Evolutionary conservation across 495 filamentous ascomycete species (phyloP), one percentile per base, ranked within the genome.

Genomic region (Sordaria brevicollis): DNA sequence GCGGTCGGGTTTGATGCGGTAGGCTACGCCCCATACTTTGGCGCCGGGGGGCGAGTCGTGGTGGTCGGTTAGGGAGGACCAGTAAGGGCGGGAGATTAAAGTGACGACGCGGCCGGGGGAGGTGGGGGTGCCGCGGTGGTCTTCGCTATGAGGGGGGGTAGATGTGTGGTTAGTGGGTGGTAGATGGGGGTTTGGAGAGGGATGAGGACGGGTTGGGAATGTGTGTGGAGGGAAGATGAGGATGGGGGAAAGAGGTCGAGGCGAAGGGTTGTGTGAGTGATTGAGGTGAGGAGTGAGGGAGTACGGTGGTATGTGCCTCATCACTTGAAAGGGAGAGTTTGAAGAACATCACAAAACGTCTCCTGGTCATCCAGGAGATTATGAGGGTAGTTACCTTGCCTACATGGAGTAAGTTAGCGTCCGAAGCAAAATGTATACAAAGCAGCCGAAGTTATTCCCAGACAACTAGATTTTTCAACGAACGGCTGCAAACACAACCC

Each of bases 51-150:
- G 80, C 71, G 84, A 75, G 76, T 83, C 81, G 75, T 90, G 82
- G 65, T 87, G 84, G 75, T 99, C 94, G 62, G 86, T 85, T 31
- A 98, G 80, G 5, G 86, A 89, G 73, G 91, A 87, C 93, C 93
- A 98, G 78, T 91, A 91, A 2, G 84, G 82, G 34, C 88, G 88
- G 73, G 91, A 89, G 71, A 98, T 97, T 13, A 99, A 86, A 0
- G 95, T 99, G 9, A 96, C 94, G 29, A 99, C 96, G 41, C 95
- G 89, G 0, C 95, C 95, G 4, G 95, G 95, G 4, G 88, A 86
- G 74, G 89, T 85, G 36, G 92, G 92, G 0, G 96, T 98, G 62
- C 95, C 95, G 68, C 95, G 91, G 78, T 99, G 95, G 83, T 99
- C 95, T 79, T 96, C 87, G 80, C 94, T 93, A 71, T 65, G 57